phyloP scores from a whole-genome alignment of 2,329 filamentous ascomycete genomes.

The Ophiocordyceps polyrhachis-furcata region DNA sequence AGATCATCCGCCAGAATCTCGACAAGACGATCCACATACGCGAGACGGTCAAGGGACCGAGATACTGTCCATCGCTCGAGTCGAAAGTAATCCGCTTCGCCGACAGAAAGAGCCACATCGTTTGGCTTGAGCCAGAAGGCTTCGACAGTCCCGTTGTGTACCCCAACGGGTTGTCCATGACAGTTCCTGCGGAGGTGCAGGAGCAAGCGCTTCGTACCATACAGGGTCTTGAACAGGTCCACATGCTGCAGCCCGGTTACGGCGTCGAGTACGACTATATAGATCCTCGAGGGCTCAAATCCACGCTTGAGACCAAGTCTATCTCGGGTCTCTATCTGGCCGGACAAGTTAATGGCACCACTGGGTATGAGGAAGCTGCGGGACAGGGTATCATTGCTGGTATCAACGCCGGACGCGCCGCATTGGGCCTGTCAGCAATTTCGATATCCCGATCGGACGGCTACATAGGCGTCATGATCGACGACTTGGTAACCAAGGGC shows the following conservation, averaged over 20 bases:
- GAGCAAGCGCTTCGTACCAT: constrained; percentile 72
- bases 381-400: constrained; percentile 85
- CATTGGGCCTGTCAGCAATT: constrained; percentile 45
- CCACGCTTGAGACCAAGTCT: constrained; percentile 85
- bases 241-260: constrained; percentile 88
- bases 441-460: constrained; percentile 66
- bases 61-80: constrained; percentile 91
- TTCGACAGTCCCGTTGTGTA: constrained; percentile 83
- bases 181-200: constrained; percentile 75
- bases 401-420: constrained; percentile 77
- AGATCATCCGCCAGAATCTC: constrained; percentile 73
- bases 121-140: constrained; percentile 95
- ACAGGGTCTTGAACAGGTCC: constrained; percentile 69
- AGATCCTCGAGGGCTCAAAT: constrained; percentile 70
- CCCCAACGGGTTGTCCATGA: constrained; percentile 95
- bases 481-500: constrained; percentile 91
- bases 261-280: constrained; percentile 98
- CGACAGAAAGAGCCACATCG: constrained; percentile 63
- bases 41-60: constrained; percentile 81
- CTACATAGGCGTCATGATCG: constrained; percentile 97
- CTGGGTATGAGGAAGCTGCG: constrained; percentile 92
- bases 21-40: constrained; percentile 93
- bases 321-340: constrained; percentile 81
- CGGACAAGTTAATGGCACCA: constrained; percentile 95
- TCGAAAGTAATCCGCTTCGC: constrained; percentile 82